These are phyloP conservation scores for Cordyceps cateniannulata DNA, from an alignment of 2,329 filamentous ascomycete genomes.

Conservation along the genomic window DNA sequence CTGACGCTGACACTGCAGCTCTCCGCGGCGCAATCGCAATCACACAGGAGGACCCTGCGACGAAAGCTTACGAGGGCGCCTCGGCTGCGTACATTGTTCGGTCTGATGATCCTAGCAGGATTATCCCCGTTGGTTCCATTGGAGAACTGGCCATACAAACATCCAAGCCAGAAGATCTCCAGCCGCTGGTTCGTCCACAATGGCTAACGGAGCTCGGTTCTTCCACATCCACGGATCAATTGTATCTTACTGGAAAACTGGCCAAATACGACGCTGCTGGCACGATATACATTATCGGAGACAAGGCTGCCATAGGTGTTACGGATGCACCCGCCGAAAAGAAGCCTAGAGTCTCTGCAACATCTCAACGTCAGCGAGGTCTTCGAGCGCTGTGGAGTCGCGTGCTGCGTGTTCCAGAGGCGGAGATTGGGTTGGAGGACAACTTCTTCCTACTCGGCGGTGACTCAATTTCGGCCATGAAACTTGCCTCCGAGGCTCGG, in stretches of 20 bases:
- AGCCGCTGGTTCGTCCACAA: constrained; percentile 20
- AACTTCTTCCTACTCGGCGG: constrained; percentile 57
- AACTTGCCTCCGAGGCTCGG: constrained; percentile 49
- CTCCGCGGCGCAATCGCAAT: constrained; percentile 23
- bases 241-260: constrained; percentile 36
- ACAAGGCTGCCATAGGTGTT: constrained; percentile 13
- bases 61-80: constrained; percentile 19
- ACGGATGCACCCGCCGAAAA: constrained; percentile 12
- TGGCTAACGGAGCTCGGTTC: constrained; percentile 22
- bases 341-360: constrained; percentile 30
- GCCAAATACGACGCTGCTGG: constrained; percentile 31
- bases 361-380: constrained; percentile 35
- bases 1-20: constrained; percentile 27
- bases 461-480: constrained; percentile 56
- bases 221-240: constrained; percentile 11
- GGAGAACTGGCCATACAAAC: constrained; percentile 39
- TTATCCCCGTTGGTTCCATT: constrained; percentile 34
- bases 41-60: constrained; percentile 13
- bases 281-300: constrained; percentile 23
- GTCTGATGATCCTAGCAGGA: constrained; percentile 24
- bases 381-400: constrained; percentile 43
- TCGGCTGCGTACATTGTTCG: constrained; percentile 36
- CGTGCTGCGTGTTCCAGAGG: constrained; percentile 36
- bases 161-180: constrained; percentile 19
- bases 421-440: constrained; percentile 45